Evolutionary conservation across 169 alveolate species (phyloP), one percentile per base, ranked within the genome.

Genomic region (Cryptosporidium parvum): DNA sequence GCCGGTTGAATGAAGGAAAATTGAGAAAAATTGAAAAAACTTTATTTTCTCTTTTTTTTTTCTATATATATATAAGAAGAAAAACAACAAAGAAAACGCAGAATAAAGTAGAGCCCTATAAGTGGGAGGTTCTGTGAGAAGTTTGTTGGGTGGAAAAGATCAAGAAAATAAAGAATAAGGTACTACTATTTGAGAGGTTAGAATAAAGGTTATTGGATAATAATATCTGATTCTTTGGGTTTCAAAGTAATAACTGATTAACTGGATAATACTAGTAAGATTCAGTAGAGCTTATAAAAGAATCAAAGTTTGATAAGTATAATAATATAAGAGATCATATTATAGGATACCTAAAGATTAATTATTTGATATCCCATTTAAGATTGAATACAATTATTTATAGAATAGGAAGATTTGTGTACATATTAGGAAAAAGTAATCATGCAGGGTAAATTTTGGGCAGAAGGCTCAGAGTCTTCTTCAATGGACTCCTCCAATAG

Each of bases 381-480:
- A 48, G 56, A 16, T 48, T 48, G 21, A 48, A 48, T 48, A 48
- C 12, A 48, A 21, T 10, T 45, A 9, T 48, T 48, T 48, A 16
- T 16, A 48, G 21, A 48, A 48, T 1, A 21, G 71, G 6, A 26
- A 26, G 21, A 39, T 67, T 37, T 12, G 52, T 37, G 33, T 9
- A 0, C 1, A 12, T 33, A 37, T 10, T 12, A 26, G 35, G 4
- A 23, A 12, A 3, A 26, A 56, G 35, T 23, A 56, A 59, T 65
- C 26, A 93, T 94, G 97, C 96, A 94, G 75, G 94, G 96, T 14
- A 94, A 94, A 91, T 94, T 94, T 91, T 94, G 97, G 97, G 97
- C 96, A 39, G 96, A 94, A 58, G 97, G 93, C 70, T 91, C 94
- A 9, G 96, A 93, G 29, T 73, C 86, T 16, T 93, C 94, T 31